These are phyloP conservation scores for Ophiostoma fasciatum DNA, from an alignment of 2,329 filamentous ascomycete genomes.

Conservation along the genomic window DNA sequence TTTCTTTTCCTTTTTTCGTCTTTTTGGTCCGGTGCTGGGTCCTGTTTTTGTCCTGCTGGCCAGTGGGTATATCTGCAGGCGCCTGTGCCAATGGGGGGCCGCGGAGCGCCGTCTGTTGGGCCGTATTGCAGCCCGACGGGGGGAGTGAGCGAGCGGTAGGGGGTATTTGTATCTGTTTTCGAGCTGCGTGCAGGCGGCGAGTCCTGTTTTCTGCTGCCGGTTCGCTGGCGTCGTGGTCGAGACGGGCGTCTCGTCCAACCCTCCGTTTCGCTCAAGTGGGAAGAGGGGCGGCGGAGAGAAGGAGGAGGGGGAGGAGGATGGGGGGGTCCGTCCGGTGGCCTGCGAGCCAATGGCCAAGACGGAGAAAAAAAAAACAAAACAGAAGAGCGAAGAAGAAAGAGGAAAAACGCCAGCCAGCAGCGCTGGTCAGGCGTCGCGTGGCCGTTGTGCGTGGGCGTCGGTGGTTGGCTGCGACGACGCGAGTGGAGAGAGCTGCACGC, in stretches of 20 bases:
- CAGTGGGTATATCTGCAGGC: background rate
- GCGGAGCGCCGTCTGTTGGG: slow-evolving; percentile 1
- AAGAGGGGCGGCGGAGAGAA: background rate
- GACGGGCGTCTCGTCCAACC: too few species aligned
- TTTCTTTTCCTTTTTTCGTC: too few species aligned
- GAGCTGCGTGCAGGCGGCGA: slow-evolving; percentile 2
- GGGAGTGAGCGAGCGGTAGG: too few species aligned
- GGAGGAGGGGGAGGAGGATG: too few species aligned
- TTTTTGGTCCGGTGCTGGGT: too few species aligned
- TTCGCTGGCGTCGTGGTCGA: background rate
- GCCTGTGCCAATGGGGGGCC: background rate
- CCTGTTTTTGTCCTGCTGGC: too few species aligned
- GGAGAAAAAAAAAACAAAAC: too few species aligned
- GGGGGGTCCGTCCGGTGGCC: too few species aligned
- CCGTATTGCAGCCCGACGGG: slow-evolving; percentile 9
- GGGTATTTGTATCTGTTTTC: background rate
- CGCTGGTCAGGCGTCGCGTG: background rate
- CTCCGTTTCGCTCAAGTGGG: background rate
- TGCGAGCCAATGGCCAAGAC: slow-evolving; percentile 3
- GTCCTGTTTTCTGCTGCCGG: background rate
- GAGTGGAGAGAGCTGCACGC: too few species aligned
- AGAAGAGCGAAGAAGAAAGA: too few species aligned
- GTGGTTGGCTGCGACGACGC: slow-evolving; percentile 5
- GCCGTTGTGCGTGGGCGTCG: slow-evolving; percentile 2
- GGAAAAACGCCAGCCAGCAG: too few species aligned